These are phyloP conservation scores for Pleurotus cornucopiae DNA, from an alignment of 768 basidiomycete species.

Conservation along the genomic window DNA sequence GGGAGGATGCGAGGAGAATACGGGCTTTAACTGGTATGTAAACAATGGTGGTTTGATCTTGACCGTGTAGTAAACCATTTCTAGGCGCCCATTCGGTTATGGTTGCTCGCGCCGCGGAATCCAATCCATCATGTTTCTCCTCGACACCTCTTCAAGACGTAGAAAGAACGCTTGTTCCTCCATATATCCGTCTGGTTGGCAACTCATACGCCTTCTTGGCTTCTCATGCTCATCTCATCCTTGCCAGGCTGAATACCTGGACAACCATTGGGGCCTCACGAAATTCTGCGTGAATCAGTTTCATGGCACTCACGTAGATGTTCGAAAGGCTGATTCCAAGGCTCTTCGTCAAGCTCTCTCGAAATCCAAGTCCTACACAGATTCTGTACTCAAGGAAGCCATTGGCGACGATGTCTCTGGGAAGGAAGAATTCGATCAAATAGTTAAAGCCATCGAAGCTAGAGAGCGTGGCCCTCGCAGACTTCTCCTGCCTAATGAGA, in stretches of 20 bases:
- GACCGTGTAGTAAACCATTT: background rate
- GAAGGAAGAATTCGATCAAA: constrained; percentile 54
- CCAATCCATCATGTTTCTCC: constrained; percentile 88
- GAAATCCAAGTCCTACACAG: constrained; percentile 59
- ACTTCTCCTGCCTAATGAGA: background rate
- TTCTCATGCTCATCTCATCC: constrained; percentile 2
- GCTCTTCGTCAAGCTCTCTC: constrained; percentile 48
- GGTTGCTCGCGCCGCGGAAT: constrained; percentile 94
- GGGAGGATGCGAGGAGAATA: constrained; percentile 74
- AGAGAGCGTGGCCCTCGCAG: constrained; percentile 18
- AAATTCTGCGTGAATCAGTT: constrained; percentile 87
- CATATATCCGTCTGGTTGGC: constrained; percentile 70
- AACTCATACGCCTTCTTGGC: background rate
- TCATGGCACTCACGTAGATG: constrained; percentile 55
- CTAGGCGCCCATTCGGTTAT: constrained; percentile 86
- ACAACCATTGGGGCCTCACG: constrained; percentile 78
- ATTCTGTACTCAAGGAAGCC: constrained; percentile 35
- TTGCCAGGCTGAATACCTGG: constrained; percentile 64
- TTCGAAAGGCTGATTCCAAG: constrained; percentile 58
- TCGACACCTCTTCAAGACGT: constrained; percentile 63
- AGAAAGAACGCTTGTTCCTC: constrained; percentile 62
- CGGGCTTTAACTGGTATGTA: constrained; percentile 66
- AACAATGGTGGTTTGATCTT: no score
- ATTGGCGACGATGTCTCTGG: constrained; percentile 49
- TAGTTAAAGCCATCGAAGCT: constrained; percentile 47